Conservation (phyloP, 257 asterid genomes). For the Solanum neorickii region DNA sequence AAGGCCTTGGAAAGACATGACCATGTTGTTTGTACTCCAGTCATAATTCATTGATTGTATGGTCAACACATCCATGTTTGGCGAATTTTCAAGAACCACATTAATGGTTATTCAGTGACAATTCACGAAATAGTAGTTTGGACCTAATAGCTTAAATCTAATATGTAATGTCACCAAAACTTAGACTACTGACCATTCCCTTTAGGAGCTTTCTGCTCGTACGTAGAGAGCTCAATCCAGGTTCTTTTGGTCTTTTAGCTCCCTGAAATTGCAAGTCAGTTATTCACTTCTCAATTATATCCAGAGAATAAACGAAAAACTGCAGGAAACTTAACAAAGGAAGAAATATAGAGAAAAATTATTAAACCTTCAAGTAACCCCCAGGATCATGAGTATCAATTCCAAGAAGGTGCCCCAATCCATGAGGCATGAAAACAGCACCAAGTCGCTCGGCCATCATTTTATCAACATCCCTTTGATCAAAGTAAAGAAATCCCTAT, state of each 20-base stretch:
- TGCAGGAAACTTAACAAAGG: not conserved
- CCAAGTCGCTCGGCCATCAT: constrained; percentile 74
- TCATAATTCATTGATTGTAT: not conserved
- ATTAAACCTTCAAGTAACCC: constrained; percentile 72
- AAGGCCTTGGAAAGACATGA: not conserved
- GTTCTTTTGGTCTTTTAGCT: constrained; percentile 68
- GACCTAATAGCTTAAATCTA: not conserved
- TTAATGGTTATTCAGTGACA: not conserved
- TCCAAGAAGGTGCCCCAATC: constrained; percentile 93
- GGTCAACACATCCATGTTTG: not conserved
- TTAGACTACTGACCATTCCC: constrained; percentile 68
- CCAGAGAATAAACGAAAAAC: not conserved
- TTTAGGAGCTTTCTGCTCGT: constrained; percentile 74
- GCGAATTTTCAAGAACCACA: not conserved
- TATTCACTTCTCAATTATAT: not conserved
- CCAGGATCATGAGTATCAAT: constrained; percentile 98
- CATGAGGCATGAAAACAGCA: constrained; percentile 91
- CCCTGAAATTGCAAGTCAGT: constrained; percentile 40
- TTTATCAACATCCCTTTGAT: constrained; percentile 55
- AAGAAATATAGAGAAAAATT: not conserved
- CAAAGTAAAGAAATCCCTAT: constrained; percentile 9
- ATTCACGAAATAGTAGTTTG: not conserved
- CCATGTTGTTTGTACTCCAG: not conserved
- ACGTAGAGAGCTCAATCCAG: constrained; percentile 77
- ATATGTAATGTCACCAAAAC: not conserved